Conservation (phyloP, 352 stramenopile genomes). For the Phytophthora pluvialis region DNA sequence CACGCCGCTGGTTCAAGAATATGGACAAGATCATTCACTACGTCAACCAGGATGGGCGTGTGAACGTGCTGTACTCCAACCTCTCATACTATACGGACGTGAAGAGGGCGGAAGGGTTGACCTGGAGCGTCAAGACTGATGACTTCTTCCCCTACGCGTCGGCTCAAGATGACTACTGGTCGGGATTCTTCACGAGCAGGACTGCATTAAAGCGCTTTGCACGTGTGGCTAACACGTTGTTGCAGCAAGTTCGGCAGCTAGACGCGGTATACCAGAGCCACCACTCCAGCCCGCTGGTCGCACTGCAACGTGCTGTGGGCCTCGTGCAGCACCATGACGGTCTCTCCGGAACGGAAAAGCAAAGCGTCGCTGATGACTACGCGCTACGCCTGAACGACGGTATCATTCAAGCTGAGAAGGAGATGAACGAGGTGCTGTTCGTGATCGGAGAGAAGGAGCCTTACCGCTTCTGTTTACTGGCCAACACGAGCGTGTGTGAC, state of each 20-base stretch:
- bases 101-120: slow-evolving; percentile 86
- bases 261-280: slow-evolving; percentile 81
- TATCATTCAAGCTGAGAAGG: slow-evolving; percentile 64
- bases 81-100: slow-evolving; percentile 95
- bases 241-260: slow-evolving; percentile 93
- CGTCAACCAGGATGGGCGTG: slow-evolving; percentile 88
- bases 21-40: slow-evolving; percentile 97
- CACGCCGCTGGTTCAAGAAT: slow-evolving; percentile 93
- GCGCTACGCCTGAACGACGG: slow-evolving; percentile 90
- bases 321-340: slow-evolving; percentile 97
- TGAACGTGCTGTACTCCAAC: slow-evolving; percentile 98
- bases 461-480: slow-evolving; percentile 71
- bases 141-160: slow-evolving; percentile 98
- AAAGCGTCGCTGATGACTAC: slow-evolving; percentile 96
- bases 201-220: slow-evolving; percentile 93
- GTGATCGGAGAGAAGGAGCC: slow-evolving; percentile 72
- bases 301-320: slow-evolving; percentile 90
- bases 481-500: slow-evolving; percentile 94
- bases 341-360: slow-evolving; percentile 95
- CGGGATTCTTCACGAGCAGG: slow-evolving; percentile 96
- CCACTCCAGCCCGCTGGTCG: slow-evolving; percentile 52
- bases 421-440: slow-evolving; percentile 79
- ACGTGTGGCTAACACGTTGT: slow-evolving; percentile 85
- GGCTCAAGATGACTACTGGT: slow-evolving; percentile 93
- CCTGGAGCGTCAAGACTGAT: slow-evolving; percentile 92